Conservation (phyloP, 2,329 filamentous ascomycete species). For the Didymella segeticola region DNA sequence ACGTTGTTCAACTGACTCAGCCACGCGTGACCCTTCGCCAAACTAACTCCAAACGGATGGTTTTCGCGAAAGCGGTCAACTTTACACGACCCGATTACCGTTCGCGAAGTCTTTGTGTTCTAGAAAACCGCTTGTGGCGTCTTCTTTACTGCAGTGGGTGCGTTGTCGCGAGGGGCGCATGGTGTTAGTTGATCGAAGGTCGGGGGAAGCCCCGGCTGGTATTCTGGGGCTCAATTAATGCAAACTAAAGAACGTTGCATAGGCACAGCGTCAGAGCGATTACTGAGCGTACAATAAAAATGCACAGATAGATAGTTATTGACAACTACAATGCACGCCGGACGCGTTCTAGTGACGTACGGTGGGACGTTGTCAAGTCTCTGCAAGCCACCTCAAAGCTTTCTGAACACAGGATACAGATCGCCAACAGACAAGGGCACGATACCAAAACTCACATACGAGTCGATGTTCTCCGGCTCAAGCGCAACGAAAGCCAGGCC, state of each 20-base stretch:
- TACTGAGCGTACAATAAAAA: neutral
- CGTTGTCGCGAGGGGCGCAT: neutral
- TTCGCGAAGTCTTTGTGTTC: conserved; percentile 8
- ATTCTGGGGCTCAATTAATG: neutral
- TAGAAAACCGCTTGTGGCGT: conserved; percentile 16
- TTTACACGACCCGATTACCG: conserved; percentile 9
- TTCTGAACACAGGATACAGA: conserved; percentile 43
- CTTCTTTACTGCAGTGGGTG: conserved; percentile 1
- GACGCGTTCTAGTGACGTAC: neutral
- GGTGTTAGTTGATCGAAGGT: neutral
- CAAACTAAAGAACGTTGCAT: neutral
- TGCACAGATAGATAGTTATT: neutral
- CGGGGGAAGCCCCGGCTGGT: neutral
- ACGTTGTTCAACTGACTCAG: conserved; percentile 13
- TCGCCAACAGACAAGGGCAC: conserved; percentile 47
- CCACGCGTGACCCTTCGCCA: conserved; percentile 18
- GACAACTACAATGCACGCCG: neutral
- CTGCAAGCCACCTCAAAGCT: conserved; percentile 16
- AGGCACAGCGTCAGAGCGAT: neutral
- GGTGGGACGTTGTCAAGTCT: neutral
- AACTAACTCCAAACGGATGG: conserved; percentile 16
- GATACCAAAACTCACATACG: conserved; percentile 47
- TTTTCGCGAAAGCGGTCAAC: conserved; percentile 18
- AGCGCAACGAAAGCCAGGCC: conserved; percentile 47
- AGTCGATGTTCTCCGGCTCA: conserved; percentile 49